These are phyloP conservation scores for Leccinum variicolor DNA, from an alignment of 768 basidiomycete species.

Conservation along the genomic window DNA sequence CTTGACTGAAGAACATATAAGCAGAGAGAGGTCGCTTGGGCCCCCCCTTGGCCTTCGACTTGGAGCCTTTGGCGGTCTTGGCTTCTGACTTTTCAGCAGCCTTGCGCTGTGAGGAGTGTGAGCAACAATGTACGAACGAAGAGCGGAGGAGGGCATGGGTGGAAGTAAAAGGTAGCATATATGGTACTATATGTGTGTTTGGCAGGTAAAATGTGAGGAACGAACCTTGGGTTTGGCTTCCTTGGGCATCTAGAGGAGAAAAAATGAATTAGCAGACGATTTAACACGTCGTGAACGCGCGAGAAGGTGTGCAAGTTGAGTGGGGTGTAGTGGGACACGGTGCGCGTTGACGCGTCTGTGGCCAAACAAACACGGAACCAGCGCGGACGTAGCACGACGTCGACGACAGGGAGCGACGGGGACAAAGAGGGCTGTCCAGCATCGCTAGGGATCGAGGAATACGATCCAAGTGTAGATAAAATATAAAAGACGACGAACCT, in stretches of 20 bases:
- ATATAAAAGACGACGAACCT: constrained; percentile 24
- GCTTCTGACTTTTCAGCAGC: constrained; percentile 67
- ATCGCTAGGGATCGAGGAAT: constrained; percentile 23
- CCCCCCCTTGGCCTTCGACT: constrained; percentile 61
- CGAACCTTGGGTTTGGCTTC: constrained; percentile 70
- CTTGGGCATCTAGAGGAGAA: constrained; percentile 68
- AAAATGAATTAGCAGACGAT: constrained; percentile 33
- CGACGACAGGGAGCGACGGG: constrained; percentile 20
- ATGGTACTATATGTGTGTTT: constrained; percentile 8
- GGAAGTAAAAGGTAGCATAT: constrained; percentile 15
- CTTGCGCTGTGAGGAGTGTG: constrained; percentile 52
- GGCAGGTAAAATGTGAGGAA: constrained; percentile 10
- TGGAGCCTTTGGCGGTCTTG: constrained; percentile 52
- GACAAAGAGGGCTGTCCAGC: constrained; percentile 3
- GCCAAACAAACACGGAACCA: constrained; percentile 35
- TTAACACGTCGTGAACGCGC: constrained; percentile 38
- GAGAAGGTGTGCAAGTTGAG: constrained; percentile 30
- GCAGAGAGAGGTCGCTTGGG: constrained; percentile 94
- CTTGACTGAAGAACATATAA: constrained; percentile 99
- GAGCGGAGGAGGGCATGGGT: constrained; percentile 2
- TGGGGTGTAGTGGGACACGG: constrained; percentile 27
- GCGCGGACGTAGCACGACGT: constrained; percentile 19
- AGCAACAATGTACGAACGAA: constrained; percentile 9
- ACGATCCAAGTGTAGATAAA: constrained; percentile 23
- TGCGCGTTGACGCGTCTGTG: constrained; percentile 36